Percentiles rank a stretch among this genome's conserved stretches.
Conservation (phyloP, 768 basidiomycete genomes). For the Phlebiopsis gigantea region DNA sequence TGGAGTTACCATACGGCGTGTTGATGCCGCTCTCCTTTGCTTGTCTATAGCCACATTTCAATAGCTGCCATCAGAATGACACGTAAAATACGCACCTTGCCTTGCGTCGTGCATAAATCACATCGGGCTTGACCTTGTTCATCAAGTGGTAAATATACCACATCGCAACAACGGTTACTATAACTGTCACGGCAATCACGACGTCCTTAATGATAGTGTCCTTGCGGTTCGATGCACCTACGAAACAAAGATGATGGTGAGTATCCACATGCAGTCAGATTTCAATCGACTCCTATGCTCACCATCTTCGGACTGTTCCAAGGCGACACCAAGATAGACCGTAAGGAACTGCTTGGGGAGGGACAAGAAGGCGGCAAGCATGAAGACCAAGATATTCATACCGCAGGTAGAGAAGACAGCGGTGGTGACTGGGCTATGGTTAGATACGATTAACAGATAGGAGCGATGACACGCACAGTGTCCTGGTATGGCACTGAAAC, state of each 20-base stretch:
- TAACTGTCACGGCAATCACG: constrained; percentile 60
- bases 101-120: constrained; percentile 69
- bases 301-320: constrained; percentile 39
- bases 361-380: constrained; percentile 74
- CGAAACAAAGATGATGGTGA: background rate
- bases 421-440: constrained; percentile 78
- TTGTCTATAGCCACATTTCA: constrained; percentile 37
- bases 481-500: constrained; percentile 79
- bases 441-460: too few relatives aligned
- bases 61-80: constrained; percentile 4
- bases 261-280: background rate
- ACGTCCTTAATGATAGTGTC: constrained; percentile 63
- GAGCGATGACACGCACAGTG: constrained; percentile 66
- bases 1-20: constrained; percentile 16
- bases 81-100: constrained; percentile 41
- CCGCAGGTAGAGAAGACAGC: constrained; percentile 88
- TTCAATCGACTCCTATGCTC: background rate
- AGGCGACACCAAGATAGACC: constrained; percentile 82
- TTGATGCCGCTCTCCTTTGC: constrained; percentile 29
- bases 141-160: constrained; percentile 81
- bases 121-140: constrained; percentile 56
- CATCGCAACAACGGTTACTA: constrained; percentile 72
- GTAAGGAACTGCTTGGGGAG: constrained; percentile 89
- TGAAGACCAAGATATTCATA: constrained; percentile 74
- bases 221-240: constrained; percentile 33